A percentile compares a stretch with the other conserved stretches of the same genome.
phyloP scores from a whole-genome alignment of 805 yeast species.

The Jamesozyma piceae region DNA sequence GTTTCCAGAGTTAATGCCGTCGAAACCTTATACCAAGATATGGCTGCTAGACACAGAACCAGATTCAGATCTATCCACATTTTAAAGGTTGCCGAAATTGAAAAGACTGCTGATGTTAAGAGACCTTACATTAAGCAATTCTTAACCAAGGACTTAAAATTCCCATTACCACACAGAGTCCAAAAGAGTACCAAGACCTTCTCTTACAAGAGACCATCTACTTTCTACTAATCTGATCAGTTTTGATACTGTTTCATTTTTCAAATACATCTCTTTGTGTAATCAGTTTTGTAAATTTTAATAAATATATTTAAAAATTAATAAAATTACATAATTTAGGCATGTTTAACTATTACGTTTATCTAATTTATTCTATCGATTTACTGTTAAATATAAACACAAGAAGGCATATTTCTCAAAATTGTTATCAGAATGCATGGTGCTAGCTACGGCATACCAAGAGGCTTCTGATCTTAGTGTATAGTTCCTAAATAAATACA shows the following conservation, averaged over 20 bases:
- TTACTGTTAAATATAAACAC: neutral
- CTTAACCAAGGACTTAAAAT: constrained; percentile 88
- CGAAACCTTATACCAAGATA: constrained; percentile 96
- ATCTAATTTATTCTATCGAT: neutral
- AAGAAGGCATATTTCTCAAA: no score
- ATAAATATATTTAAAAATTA: constrained; percentile 2
- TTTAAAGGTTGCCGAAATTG: constrained; percentile 98
- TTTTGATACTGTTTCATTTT: constrained; percentile 1
- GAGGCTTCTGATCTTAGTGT: no score
- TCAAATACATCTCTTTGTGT: constrained; percentile 1
- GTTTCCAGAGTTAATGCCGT: constrained; percentile 98
- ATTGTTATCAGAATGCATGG: no score
- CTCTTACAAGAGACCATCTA: constrained; percentile 90
- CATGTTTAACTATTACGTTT: neutral
- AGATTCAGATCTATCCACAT: constrained; percentile 99
- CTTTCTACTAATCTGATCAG: constrained; percentile 83
- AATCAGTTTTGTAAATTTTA: constrained; percentile 6
- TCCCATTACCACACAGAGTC: constrained; percentile 99
- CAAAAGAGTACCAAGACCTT: constrained; percentile 80
- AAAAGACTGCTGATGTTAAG: constrained; percentile 95
- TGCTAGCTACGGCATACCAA: no score
- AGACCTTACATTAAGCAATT: constrained; percentile 98
- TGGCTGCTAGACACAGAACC: constrained; percentile 99
- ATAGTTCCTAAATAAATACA: no score
- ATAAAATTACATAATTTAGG: neutral